phyloP scores from a whole-genome alignment of 2,329 filamentous ascomycete genomes.

The Aphanocladium album region DNA sequence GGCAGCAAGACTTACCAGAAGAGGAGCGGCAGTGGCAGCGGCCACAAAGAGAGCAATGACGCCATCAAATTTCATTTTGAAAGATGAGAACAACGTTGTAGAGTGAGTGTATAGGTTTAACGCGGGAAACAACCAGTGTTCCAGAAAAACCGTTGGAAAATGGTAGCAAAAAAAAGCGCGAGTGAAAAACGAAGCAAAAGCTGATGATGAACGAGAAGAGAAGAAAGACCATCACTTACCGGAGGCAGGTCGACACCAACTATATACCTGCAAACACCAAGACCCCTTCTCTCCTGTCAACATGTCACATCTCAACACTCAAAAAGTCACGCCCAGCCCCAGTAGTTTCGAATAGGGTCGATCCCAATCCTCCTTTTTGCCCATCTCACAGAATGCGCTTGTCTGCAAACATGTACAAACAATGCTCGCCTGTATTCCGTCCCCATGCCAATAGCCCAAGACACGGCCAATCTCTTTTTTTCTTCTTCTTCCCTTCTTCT shows the following conservation, averaged over 20 bases:
- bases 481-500: neutral
- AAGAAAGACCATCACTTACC: no score
- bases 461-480: neutral
- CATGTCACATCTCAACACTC: no score
- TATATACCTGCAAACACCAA: no score
- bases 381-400: neutral
- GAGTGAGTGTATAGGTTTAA: neutral
- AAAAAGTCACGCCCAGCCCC: neutral
- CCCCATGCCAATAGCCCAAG: neutral
- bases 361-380: neutral
- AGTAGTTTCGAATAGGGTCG: neutral
- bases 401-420: neutral
- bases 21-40: constrained; percentile 1
- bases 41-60: constrained; percentile 1
- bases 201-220: neutral
- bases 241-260: no score
- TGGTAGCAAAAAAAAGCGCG: neutral
- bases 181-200: neutral
- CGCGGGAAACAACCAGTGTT: neutral
- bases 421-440: neutral
- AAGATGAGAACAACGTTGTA: neutral
- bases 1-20: neutral
- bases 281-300: no score
- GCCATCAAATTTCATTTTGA: constrained; percentile 5
- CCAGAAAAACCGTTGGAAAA: neutral